Percentiles rank a stretch among this genome's conserved stretches.
phyloP scores from a whole-genome alignment of 768 basidiomycete genomes.

The Mycena metata region DNA sequence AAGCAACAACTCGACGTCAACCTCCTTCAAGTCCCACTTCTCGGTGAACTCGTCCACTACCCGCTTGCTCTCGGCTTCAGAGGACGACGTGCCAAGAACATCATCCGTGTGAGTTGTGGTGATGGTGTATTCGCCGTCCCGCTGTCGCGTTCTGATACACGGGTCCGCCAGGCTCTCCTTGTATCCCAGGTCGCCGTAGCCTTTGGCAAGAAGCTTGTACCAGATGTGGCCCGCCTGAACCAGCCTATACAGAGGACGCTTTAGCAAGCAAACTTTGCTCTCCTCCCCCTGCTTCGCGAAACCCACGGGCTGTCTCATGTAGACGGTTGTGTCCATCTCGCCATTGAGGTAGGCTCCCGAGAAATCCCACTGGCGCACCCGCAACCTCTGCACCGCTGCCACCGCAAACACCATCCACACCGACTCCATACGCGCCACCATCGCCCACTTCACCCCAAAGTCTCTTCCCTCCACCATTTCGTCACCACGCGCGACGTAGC shows the following conservation, averaged over 20 bases:
- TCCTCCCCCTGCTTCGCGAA: constrained; percentile 32
- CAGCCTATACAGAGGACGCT: constrained; percentile 18
- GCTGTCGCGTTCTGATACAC: constrained; percentile 11
- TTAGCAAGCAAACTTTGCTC: constrained; percentile 24
- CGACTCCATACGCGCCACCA: constrained; percentile 30
- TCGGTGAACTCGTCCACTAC: constrained; percentile 10
- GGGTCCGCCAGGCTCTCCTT: constrained; percentile 20
- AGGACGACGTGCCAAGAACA: constrained; percentile 23
- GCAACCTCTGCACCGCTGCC: constrained; percentile 12
- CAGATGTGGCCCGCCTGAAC: constrained; percentile 27
- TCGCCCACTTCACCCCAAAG: constrained; percentile 27
- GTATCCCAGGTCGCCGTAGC: constrained; percentile 29
- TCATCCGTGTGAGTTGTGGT: constrained; percentile 28
- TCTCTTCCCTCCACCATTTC: constrained; percentile 13
- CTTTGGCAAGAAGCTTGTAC: constrained; percentile 6
- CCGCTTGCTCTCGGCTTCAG: constrained; percentile 15
- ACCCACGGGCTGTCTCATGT: constrained; percentile 23
- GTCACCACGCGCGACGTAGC: constrained; percentile 54
- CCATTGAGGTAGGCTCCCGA: constrained; percentile 21
- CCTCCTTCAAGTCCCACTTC: constrained; percentile 29
- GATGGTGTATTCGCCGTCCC: constrained; percentile 16
- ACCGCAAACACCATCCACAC: constrained; percentile 29
- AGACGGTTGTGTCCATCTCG: constrained; percentile 14
- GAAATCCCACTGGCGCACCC: constrained; percentile 21
- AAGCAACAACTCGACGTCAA: constrained; percentile 12